Conservation (phyloP, 495 filamentous ascomycete species). For the Chlorociboria aeruginascens region DNA sequence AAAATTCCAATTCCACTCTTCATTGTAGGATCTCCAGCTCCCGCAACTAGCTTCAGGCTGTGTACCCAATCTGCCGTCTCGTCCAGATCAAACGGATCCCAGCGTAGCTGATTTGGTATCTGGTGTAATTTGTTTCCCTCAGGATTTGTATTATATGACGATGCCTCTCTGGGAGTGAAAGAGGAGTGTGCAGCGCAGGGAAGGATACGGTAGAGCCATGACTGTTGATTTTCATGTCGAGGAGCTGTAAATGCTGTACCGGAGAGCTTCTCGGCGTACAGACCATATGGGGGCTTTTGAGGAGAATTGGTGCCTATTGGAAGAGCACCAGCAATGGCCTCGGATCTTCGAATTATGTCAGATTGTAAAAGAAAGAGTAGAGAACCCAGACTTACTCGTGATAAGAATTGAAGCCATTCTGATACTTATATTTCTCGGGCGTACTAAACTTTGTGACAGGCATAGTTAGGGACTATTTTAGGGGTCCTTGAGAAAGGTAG, state of each 20-base stretch:
- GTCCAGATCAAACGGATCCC: conserved; percentile 74
- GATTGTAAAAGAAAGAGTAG: background rate
- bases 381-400: conserved; percentile 35
- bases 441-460: conserved; percentile 43
- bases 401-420: conserved; percentile 55
- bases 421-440: conserved; percentile 50
- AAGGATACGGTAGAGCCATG: conserved; percentile 90
- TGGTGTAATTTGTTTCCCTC: conserved; percentile 32
- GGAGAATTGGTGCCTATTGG: conserved; percentile 69
- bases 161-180: conserved; percentile 38
- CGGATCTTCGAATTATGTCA: conserved; percentile 23
- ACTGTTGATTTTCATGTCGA: conserved; percentile 75
- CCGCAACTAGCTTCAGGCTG: conserved; percentile 64
- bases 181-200: conserved; percentile 72
- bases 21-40: conserved; percentile 69
- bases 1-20: conserved; percentile 75
- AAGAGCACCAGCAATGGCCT: conserved; percentile 34
- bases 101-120: conserved; percentile 81
- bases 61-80: conserved; percentile 64
- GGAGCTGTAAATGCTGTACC: conserved; percentile 91
- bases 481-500: no score
- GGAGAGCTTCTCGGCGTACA: conserved; percentile 90
- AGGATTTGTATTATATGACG: conserved; percentile 17
- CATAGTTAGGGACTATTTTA: conserved; percentile 24
- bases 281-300: conserved; percentile 67